Percentiles rank a stretch among this genome's conserved stretches.
Evolutionary conservation across 108 stramenopile species (phyloP).

Genomic region (Bacterosira constricta): DNA sequence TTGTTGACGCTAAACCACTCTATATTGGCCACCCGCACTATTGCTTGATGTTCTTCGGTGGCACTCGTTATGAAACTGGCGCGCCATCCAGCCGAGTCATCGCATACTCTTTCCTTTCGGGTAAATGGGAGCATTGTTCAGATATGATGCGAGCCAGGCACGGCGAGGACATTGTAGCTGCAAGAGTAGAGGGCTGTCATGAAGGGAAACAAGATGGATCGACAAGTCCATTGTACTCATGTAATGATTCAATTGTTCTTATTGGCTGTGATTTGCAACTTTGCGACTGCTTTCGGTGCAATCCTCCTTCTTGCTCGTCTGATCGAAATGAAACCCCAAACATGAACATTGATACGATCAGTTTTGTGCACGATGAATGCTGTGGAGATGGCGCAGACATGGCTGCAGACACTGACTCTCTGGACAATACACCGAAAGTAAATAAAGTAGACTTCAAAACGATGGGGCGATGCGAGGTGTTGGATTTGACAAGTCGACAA

Average conservation of each 20-base stretch:
- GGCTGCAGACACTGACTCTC: background rate
- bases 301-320: background rate
- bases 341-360: too few species aligned
- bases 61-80: conserved; percentile 18
- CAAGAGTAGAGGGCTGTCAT: conserved; percentile 8
- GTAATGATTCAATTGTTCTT: conserved; percentile 22
- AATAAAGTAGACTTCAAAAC: background rate
- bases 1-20: conserved; percentile 18
- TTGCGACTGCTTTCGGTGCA: conserved; percentile 34
- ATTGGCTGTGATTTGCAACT: conserved; percentile 33
- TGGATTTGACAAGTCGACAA: conserved; percentile 9
- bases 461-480: conserved; percentile 21
- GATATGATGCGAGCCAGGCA: conserved; percentile 30
- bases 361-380: too few species aligned
- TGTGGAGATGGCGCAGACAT: too few species aligned
- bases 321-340: background rate
- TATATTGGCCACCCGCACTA: conserved; percentile 27
- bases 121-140: conserved; percentile 22
- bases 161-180: conserved; percentile 27
- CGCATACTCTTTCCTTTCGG: conserved; percentile 28
- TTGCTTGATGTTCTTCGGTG: conserved; percentile 24
- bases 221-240: background rate
- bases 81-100: conserved; percentile 21
- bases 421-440: background rate
- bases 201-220: background rate